Conservation (phyloP, 805 yeast species). For the Saccharomycopsis sp. region DNA sequence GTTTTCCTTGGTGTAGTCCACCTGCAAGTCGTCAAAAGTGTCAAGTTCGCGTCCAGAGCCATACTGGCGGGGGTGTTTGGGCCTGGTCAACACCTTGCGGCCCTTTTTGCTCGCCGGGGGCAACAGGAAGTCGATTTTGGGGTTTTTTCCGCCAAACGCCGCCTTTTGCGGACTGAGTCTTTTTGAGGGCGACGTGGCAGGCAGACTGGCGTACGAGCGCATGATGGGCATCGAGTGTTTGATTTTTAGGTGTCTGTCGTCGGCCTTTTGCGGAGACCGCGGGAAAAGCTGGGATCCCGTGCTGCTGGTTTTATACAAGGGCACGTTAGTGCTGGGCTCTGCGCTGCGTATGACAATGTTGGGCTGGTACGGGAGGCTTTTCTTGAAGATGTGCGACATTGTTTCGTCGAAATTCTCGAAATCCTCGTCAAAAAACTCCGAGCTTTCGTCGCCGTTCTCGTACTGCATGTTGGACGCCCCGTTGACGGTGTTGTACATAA, state of each 20-base stretch:
- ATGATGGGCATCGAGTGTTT: constrained; percentile 15
- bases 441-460: constrained; percentile 2
- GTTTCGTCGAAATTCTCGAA: constrained; percentile 17
- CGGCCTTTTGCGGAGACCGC: not conserved
- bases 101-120: constrained; percentile 2
- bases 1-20: constrained; percentile 13
- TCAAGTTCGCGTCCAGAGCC: constrained; percentile 18
- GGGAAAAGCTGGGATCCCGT: not conserved
- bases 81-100: constrained; percentile 10
- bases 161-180: not conserved
- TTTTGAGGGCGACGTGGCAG: not conserved
- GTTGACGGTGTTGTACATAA: not conserved
- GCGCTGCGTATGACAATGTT: not conserved
- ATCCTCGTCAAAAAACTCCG: constrained; percentile 14
- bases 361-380: constrained; percentile 1
- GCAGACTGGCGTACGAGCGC: not conserved
- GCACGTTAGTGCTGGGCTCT: not conserved
- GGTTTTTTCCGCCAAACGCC: not conserved
- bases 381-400: not conserved
- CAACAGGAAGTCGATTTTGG: not conserved
- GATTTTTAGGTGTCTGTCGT: not conserved
- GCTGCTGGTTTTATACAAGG: not conserved
- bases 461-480: not conserved
- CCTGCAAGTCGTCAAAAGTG: constrained; percentile 15
- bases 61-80: constrained; percentile 4